Evolutionary conservation across 164 flowering plant genomes (phyloP).

Genomic region (Aristolochia fimbriata): DNA sequence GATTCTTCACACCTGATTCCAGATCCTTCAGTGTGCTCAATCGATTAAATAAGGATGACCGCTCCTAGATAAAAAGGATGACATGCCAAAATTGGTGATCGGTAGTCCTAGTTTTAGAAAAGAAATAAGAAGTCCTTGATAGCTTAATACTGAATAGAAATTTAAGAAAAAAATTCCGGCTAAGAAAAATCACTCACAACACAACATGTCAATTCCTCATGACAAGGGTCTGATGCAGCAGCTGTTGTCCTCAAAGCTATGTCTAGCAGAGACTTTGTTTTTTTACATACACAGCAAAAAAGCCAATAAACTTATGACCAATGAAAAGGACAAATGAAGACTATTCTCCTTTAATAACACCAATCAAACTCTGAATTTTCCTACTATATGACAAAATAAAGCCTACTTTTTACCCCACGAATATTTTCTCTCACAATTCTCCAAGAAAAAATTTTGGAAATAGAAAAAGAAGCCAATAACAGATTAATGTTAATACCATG

Average conservation of each 20-base stretch:
- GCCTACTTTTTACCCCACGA: no score
- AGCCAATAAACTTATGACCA: background rate
- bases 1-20: constrained; percentile 7
- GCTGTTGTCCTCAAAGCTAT: constrained; percentile 92
- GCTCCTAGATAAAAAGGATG: constrained; percentile 48
- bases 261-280: constrained; percentile 78
- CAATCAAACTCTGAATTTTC: no score
- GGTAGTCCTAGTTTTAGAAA: constrained; percentile 1
- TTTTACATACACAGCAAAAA: constrained; percentile 2
- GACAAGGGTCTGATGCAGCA: constrained; percentile 90
- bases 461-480: no score
- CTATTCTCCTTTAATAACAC: no score
- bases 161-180: no score
- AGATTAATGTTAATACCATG: no score
- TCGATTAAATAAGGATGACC: constrained; percentile 59
- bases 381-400: no score
- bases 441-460: no score
- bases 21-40: constrained; percentile 57
- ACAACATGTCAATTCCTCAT: constrained; percentile 88
- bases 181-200: constrained; percentile 38
- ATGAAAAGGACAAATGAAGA: background rate
- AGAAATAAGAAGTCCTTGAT: background rate
- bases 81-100: constrained; percentile 4
- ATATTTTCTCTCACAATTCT: no score
- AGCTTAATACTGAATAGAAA: no score